These are phyloP conservation scores for Blastocystis hominis DNA, from an alignment of 352 stramenopile genomes.

Conservation along the genomic window DNA sequence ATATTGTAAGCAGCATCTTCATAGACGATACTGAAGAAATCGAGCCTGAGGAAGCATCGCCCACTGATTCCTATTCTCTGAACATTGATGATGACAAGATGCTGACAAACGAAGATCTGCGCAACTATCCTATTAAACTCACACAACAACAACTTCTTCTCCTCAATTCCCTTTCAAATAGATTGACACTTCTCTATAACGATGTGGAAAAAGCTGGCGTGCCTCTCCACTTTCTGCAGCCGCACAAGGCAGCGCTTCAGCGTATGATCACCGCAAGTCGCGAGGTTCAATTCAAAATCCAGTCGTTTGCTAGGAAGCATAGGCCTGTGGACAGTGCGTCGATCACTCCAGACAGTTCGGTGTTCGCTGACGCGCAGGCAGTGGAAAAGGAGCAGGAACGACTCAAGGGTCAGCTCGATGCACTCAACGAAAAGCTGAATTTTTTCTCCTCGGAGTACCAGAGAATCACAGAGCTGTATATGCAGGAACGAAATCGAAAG, in stretches of 20 bases:
- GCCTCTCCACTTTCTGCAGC: neutral
- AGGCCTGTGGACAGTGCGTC: neutral
- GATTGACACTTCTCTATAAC: neutral
- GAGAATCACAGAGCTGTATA: slow-evolving; percentile 11
- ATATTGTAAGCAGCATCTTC: slow-evolving; percentile 31
- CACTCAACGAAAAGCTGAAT: slow-evolving; percentile 22
- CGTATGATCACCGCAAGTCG: slow-evolving; percentile 4
- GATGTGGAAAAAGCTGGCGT: neutral
- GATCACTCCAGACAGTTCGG: neutral
- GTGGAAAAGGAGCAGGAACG: neutral
- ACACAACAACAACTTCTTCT: slow-evolving; percentile 40
- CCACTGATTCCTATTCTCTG: neutral
- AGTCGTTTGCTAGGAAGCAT: slow-evolving; percentile 35
- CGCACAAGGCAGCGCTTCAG: neutral
- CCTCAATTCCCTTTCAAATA: slow-evolving; percentile 27
- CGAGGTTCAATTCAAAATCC: slow-evolving; percentile 39
- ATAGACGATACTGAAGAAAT: neutral
- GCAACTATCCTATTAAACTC: neutral
- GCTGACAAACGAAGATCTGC: neutral
- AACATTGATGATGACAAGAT: slow-evolving; percentile 7
- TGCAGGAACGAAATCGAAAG: slow-evolving; percentile 26
- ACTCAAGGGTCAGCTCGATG: neutral
- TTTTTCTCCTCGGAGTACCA: slow-evolving; percentile 46
- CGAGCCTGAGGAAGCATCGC: neutral
- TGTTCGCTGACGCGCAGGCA: neutral